Evolutionary conservation across 2,329 filamentous ascomycete species (phyloP), one percentile per base, ranked within the genome.

Genomic region (Chaetomium sp.): DNA sequence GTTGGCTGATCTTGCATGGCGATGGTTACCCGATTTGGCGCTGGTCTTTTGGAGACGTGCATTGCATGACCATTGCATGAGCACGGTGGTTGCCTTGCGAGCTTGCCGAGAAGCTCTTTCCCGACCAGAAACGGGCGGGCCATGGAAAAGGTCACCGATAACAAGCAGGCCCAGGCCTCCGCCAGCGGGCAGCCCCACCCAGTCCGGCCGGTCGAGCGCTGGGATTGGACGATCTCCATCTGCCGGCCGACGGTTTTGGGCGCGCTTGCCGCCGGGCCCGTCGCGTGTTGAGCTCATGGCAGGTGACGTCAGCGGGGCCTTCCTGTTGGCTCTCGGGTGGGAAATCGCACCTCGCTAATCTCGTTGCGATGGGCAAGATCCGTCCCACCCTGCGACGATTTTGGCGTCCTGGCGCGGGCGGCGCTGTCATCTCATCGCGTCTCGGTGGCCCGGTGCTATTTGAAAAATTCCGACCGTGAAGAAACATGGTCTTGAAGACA

Each of bases 311-410:
- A 55, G 48, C 33, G 33, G 34, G 45, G 27, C 8, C 38, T 44
- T 27, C 7, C 12, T 33, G 14, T 55, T 48, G 54, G 49, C 49
- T 52, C 19, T 48, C 54, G 37, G 54, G 40, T 43, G 38, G 42
- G 42, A 43, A 48, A 6, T 47, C 54, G 54, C 47, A 2, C 19
- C 54, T 55, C 54, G 54, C 54, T 55, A 48, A 55, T 55, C 54
- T 55, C 35, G 43, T 38, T 34, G 45, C 47, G 35, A 40, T 42
- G 40, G 41, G 48, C 47, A 36, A 51, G 53, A 51, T 51, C 52
- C 52, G 52, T 54, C 33, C 40, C 36, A 54, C 52, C 44, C 33
- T 43, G 35, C 41, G 34, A 14, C 12, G 5, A 11, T 6, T 8
- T 12, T 9, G 37, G 8, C 37, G 9, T 40, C 9, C 37, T 40